phyloP scores from a whole-genome alignment of 2,329 filamentous ascomycete genomes.

The Pyrenophora tritici-repentis region DNA sequence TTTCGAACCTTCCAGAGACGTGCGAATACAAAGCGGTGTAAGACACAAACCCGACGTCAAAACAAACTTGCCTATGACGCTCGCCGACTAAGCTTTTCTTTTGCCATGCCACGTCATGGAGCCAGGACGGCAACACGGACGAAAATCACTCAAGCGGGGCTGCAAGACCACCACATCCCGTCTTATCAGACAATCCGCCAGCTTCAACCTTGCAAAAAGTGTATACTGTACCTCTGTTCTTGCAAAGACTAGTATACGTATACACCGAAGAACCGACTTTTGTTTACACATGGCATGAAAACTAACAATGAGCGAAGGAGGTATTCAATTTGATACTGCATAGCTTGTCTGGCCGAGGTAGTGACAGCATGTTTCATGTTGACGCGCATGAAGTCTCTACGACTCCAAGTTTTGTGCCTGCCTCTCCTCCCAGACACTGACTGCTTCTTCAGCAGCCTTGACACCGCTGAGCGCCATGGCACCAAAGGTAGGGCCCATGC shows the following conservation, averaged over 20 bases:
- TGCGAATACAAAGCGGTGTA: background rate
- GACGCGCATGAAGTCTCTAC: background rate
- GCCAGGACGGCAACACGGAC: slow-evolving; percentile 1
- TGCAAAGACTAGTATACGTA: too few relatives aligned
- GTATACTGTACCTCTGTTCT: too few relatives aligned
- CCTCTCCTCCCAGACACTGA: slow-evolving; percentile 76
- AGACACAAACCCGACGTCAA: background rate
- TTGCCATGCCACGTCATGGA: slow-evolving; percentile 4
- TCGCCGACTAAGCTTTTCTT: background rate
- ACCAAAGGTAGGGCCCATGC: slow-evolving; percentile 89
- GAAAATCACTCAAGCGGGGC: slow-evolving; percentile 8
- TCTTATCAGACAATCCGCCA: too few relatives aligned
- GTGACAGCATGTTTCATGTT: background rate
- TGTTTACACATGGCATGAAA: too few relatives aligned
- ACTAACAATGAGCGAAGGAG: too few relatives aligned
- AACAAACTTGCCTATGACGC: background rate
- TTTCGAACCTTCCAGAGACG: slow-evolving; percentile 4
- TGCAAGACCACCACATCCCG: background rate
- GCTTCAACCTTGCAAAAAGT: background rate
- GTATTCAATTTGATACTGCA: too few relatives aligned
- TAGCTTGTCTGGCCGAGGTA: background rate
- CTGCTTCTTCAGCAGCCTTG: slow-evolving; percentile 86
- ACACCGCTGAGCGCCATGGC: slow-evolving; percentile 88
- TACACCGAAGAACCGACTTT: too few relatives aligned
- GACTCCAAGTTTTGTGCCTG: slow-evolving; percentile 73